These are phyloP conservation scores for Wickerhamiella parazyma DNA, from an alignment of 805 yeast genomes.

Conservation along the genomic window DNA sequence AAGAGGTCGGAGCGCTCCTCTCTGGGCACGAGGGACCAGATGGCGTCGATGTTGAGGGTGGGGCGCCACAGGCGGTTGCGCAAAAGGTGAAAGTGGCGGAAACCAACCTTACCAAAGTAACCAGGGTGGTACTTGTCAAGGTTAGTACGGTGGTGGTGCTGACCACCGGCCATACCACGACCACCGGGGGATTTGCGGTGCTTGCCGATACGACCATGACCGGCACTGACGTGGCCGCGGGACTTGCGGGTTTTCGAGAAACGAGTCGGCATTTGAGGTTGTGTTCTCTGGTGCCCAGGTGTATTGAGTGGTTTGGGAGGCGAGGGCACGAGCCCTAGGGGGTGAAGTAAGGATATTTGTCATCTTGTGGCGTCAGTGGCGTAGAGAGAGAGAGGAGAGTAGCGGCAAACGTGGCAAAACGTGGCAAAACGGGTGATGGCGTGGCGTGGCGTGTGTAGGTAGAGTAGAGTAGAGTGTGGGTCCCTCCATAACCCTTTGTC, in stretches of 20 bases:
- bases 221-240: slow-evolving; percentile 99
- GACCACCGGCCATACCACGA: slow-evolving; percentile 99
- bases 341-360: not conserved
- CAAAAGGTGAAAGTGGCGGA: slow-evolving; percentile 99
- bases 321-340: not conserved
- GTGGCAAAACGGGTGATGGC: too few relatives aligned
- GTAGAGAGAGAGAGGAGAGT: too few relatives aligned
- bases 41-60: slow-evolving; percentile 92
- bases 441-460: too few relatives aligned
- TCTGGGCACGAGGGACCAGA: slow-evolving; percentile 92
- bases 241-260: slow-evolving; percentile 98
- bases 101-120: slow-evolving; percentile 99
- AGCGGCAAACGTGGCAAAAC: too few relatives aligned
- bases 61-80: slow-evolving; percentile 94
- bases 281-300: not conserved
- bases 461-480: too few relatives aligned
- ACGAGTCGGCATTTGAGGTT: slow-evolving; percentile 80
- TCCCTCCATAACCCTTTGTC: too few relatives aligned
- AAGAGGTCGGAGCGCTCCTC: slow-evolving; percentile 91
- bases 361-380: too few relatives aligned
- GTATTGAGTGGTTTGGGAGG: slow-evolving; percentile 6
- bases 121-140: slow-evolving; percentile 99
- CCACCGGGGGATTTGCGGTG: slow-evolving; percentile 99
- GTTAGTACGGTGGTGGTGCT: slow-evolving; percentile 99
- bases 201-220: slow-evolving; percentile 99